These are phyloP conservation scores for Astragalus membranaceus DNA, from an alignment of 306 rosid genomes.

Conservation along the genomic window DNA sequence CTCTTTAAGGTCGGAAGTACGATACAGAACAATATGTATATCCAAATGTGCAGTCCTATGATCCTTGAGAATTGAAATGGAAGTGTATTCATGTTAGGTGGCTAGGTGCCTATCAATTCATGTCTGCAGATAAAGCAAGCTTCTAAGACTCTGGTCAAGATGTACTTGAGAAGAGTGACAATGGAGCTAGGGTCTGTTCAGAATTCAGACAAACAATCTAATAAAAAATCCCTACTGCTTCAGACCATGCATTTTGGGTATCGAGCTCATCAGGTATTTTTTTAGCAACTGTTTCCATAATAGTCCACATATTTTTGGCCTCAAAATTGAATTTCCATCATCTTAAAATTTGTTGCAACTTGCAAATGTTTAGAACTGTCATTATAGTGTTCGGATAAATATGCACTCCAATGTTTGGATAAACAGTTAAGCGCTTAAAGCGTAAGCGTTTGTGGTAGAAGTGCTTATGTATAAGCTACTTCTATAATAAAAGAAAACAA, in stretches of 20 bases:
- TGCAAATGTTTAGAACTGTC: background rate
- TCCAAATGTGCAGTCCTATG: too few species aligned
- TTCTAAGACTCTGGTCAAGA: conserved; percentile 62
- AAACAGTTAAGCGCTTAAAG: too few species aligned
- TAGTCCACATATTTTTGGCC: background rate
- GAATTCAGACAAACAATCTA: conserved; percentile 52
- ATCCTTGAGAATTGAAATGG: background rate
- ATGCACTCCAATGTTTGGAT: too few species aligned
- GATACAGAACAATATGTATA: too few species aligned
- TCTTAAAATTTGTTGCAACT: background rate
- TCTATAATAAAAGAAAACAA: too few species aligned
- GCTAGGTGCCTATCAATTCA: too few species aligned
- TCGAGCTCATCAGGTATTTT: conserved; percentile 73
- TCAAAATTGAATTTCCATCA: background rate
- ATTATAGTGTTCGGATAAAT: background rate
- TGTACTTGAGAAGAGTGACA: conserved; percentile 72
- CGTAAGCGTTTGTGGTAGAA: too few species aligned
- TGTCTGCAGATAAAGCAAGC: conserved; percentile 60
- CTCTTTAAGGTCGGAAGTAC: too few species aligned
- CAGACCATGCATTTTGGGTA: conserved; percentile 74
- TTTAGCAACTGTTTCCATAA: background rate
- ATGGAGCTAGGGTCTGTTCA: conserved; percentile 56
- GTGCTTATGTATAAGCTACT: too few species aligned
- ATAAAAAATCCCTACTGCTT: conserved; percentile 77
- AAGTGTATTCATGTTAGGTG: too few species aligned